Base-by-base conservation (phyloP, 768 basidiomycete genomes). In the Boletus edulis region DNA sequence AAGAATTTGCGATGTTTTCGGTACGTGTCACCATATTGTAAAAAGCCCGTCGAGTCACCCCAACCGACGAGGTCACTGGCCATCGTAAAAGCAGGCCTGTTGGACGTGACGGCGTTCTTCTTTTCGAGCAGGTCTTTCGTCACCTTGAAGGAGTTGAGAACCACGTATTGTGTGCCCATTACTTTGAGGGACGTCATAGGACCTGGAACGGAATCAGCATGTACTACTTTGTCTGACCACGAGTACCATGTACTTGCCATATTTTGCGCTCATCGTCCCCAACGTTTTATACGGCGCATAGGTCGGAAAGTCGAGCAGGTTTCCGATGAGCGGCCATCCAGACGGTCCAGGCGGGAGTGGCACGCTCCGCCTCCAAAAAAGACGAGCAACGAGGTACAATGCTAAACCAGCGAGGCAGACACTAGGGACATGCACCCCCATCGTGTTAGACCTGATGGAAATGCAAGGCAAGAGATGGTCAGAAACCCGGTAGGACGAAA, bases 251-350 rank as follows among this genome's bases (percentile, higher is more conserved):
- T 18, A 64, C 73, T 51, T 62, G 77, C 83, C 83, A 60, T 76
- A 84, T 63, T 67, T 66, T 56, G 81, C 73, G 43, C 34, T 39
- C 51, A 59, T 39, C 44, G 73, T 69, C 11, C 77, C 73, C 57
- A 81, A 81, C 0, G 77, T 80, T 13, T 78, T 52, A 78, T 81
- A 84, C 57, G 79, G 78, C 49, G 73, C 69, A 41, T 74, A 72
- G 15, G 69, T 69, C 29, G 83, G 83, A 76, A 84, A 78, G 58
- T 84, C 81, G 18, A 82, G 63, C 5, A 80, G 60, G 59, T 83
- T 83, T 31, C 82, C 83, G 40, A 84, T 67, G 12, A 84, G 35
- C 8, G 75, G 81, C 40, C 52, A 55, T 13, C 55, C 52, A 18
- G 37, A 18, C 1, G 59, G 59, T 1, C 62, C 57, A 38, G 58